phyloP scores from a whole-genome alignment of 1,139 yeast species.

The Sugiyamaella neomexicana region DNA sequence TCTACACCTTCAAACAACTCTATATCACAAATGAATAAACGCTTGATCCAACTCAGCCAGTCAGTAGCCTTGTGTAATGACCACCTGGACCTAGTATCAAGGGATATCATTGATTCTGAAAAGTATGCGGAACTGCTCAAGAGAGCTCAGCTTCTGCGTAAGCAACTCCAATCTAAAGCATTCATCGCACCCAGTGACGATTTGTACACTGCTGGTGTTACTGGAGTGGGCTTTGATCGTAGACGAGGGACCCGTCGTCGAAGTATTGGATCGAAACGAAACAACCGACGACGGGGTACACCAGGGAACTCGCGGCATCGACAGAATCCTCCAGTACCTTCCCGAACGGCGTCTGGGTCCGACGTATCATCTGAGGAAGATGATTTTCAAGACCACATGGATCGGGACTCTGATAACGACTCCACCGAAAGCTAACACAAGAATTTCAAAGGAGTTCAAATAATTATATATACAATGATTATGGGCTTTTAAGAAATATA shows the following conservation, averaged over 20 bases:
- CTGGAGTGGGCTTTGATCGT: slow-evolving; percentile 5
- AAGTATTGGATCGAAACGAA: slow-evolving; percentile 1
- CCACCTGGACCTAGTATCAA: slow-evolving; percentile 1
- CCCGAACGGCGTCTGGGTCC: slow-evolving; percentile 2
- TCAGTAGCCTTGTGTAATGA: neutral
- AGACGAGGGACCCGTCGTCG: slow-evolving; percentile 7
- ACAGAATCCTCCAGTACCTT: neutral
- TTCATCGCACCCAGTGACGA: neutral
- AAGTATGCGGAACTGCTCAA: slow-evolving; percentile 1
- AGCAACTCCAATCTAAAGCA: neutral
- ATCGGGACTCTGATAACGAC: slow-evolving; percentile 7
- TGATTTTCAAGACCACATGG: slow-evolving; percentile 4
- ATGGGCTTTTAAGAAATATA: no score
- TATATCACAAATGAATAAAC: neutral
- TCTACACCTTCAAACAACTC: neutral
- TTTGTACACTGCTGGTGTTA: neutral
- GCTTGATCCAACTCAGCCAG: slow-evolving; percentile 3
- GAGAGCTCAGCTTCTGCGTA: neutral
- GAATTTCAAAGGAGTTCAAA: slow-evolving; percentile 7
- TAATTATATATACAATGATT: neutral
- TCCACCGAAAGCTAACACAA: slow-evolving; percentile 3
- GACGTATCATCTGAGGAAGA: slow-evolving; percentile 9
- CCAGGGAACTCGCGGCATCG: neutral
- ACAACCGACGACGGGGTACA: neutral
- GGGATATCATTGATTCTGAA: slow-evolving; percentile 4